Base-by-base conservation (phyloP, 768 basidiomycete genomes). In the Serendipita vermifera region DNA sequence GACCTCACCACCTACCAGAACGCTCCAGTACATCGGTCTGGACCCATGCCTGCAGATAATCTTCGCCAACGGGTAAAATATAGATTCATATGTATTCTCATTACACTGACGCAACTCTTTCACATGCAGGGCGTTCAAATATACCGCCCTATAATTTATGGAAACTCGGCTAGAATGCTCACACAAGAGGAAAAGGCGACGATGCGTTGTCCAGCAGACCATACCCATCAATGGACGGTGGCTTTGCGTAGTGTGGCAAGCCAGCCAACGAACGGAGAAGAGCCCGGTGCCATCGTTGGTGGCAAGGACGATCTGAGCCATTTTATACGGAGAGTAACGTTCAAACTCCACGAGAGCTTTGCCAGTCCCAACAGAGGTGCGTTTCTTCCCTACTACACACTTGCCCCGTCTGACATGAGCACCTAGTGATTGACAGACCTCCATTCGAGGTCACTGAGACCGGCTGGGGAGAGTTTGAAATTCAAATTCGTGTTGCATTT, bases 391-490 rank as follows among this genome's bases (percentile, higher is more conserved):
- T 53, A 32, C 20, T 9, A 11, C 7, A 13, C 11, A 17, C n/a
- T 33, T 11, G 27, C 35, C 41, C 35, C 33, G 24, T 9, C 53
- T 59, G 51, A 61, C 41, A 35, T 58, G 41, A 15, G 14, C 58
- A 48, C 39, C 24, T 61, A 97, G 94, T 84, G 62, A 67, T 96
- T 27, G 96, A 99, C 65, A 90, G 86, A 65, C 80, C 90, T 3
- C 96, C 96, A 0, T 99, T 92, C 64, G 88, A 91, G 62, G 83
- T 98, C 14, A 83, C 92, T 7, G 96, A 98, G 69, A 98, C 96
- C 14, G 96, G 96, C 46, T 99, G 96, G 96, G 96, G 96, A 62
- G 96, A 99, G 72, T 99, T 99, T 70, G 91, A 96, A 64, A 85
- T 98, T 60, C 81, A 85, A 64, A 93, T 99, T 60, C 80, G 87